Base-by-base conservation (phyloP, 495 filamentous ascomycete species). In the Pseudotulostoma volvatum region DNA sequence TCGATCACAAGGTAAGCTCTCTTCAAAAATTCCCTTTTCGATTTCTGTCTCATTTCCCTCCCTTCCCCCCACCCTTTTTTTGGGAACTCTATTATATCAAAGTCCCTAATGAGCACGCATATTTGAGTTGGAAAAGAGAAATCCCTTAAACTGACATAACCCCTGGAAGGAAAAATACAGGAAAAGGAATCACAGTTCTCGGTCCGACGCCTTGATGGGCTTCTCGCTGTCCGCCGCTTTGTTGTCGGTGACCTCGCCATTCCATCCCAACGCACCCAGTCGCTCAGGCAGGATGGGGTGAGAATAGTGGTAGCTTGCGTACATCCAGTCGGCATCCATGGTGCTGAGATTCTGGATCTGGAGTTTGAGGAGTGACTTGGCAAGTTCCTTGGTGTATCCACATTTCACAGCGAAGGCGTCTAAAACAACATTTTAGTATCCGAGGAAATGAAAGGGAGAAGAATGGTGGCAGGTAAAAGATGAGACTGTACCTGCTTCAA, bases 251-350 rank as follows among this genome's bases (percentile, higher is more conserved):
- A 73, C 71, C 57, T 76, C 69, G 36, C 71, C 67, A 50, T 70
- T 74, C 86, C 86, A 96, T 43, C 81, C 77, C 20, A 97, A 66
- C 0, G 88, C 90, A 61, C 78, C 83, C 46, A 97, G 64, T 45
- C 90, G 73, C 69, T 97, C 92, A 5, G 86, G 78, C 39, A 97
- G 70, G 46, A 96, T 96, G 1, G 90, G 90, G 60, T 97, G 90
- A 5, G 86, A 94, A 70, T 87, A 93, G 63, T 96, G 83, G 64
- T 96, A 97, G 64, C 78, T 87, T 18, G 92, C 86, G 57, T 94
- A 97, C 64, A 94, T 71, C 81, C 80, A 92, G 57, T 97, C 92
- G 31, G 90, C 90, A 56, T 97, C 92, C 88, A 96, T 95, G 40
- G 82, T 92, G 63, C 84, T 87, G 40, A 97, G 69, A 52, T 97